phyloP scores from a whole-genome alignment of 371 early-diverging fungal species.

The Apophysomyces elegans region DNA sequence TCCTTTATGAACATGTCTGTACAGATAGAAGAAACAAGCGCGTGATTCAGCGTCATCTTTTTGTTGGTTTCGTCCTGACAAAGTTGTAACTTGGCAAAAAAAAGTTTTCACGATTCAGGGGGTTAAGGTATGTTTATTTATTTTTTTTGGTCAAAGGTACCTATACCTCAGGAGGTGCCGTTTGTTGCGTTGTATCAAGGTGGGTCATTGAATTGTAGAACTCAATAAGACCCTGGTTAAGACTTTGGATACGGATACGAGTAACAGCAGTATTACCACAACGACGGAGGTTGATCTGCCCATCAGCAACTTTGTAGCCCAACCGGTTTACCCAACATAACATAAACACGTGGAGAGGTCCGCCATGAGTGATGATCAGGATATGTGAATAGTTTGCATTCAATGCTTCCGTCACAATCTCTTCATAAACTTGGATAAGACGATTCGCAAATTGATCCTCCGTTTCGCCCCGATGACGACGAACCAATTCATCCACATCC shows the following conservation, averaged over 20 bases:
- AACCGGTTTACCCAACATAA: constrained; percentile 27
- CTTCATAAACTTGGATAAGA: constrained; percentile 25
- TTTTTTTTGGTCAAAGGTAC: not conserved
- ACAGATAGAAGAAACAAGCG: not conserved
- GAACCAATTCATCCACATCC: constrained; percentile 20
- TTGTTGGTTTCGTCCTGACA: not conserved
- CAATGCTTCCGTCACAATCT: constrained; percentile 26
- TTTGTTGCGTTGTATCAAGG: constrained; percentile 13
- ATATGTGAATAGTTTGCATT: constrained; percentile 22
- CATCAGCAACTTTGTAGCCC: constrained; percentile 4
- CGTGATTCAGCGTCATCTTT: too few species aligned
- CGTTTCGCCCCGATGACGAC: constrained; percentile 33
- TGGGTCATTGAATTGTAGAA: constrained; percentile 32
- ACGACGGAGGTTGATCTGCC: constrained; percentile 4
- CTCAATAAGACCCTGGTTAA: constrained; percentile 16
- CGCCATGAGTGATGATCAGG: constrained; percentile 49
- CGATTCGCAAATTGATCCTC: constrained; percentile 23
- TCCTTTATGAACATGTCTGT: too few species aligned
- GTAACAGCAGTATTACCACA: constrained; percentile 50
- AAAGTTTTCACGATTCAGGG: not conserved
- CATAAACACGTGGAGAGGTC: constrained; percentile 29
- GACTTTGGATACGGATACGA: constrained; percentile 14
- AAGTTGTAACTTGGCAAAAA: not conserved
- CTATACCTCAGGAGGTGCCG: constrained; percentile 9
- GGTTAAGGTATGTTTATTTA: not conserved